These are phyloP conservation scores for Malassezia psittaci DNA, from an alignment of 1,284 basidiomycete genomes.

Conservation along the genomic window DNA sequence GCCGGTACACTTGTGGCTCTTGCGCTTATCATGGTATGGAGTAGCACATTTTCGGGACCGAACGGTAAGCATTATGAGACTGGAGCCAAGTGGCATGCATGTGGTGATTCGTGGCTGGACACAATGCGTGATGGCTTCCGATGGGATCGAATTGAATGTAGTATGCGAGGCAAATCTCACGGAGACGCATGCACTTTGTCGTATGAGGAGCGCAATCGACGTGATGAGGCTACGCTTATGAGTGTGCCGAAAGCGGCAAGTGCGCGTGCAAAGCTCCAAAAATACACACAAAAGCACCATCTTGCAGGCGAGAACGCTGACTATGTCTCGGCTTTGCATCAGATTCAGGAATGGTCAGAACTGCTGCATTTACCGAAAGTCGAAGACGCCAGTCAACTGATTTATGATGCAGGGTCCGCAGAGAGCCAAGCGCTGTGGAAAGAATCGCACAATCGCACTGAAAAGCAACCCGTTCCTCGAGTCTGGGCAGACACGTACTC, in stretches of 20 bases:
- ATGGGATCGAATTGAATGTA: neutral
- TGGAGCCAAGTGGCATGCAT: neutral
- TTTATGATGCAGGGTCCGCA: conserved; percentile 40
- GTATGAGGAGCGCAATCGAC: neutral
- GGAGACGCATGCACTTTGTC: neutral
- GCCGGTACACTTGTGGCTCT: neutral
- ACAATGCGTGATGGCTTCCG: neutral
- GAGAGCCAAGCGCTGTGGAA: conserved; percentile 26
- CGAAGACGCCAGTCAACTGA: conserved; percentile 20
- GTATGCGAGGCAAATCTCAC: neutral
- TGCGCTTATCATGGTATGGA: neutral
- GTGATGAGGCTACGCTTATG: conserved; percentile 21
- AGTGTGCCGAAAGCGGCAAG: conserved; percentile 21
- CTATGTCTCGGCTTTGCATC: conserved; percentile 25
- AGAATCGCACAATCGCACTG: neutral
- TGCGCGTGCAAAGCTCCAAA: conserved; percentile 24
- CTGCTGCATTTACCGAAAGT: conserved; percentile 27
- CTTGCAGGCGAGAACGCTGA: conserved; percentile 30
- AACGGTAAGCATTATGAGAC: no score
- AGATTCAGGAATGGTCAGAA: conserved; percentile 33
- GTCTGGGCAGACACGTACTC: conserved; percentile 44
- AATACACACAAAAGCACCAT: conserved; percentile 34
- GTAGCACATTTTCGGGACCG: no score
- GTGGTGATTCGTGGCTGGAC: neutral
- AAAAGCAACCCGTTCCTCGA: conserved; percentile 7